These are phyloP conservation scores for Fusarium goolgardi DNA, from an alignment of 2,329 filamentous ascomycete genomes.

Conservation along the genomic window DNA sequence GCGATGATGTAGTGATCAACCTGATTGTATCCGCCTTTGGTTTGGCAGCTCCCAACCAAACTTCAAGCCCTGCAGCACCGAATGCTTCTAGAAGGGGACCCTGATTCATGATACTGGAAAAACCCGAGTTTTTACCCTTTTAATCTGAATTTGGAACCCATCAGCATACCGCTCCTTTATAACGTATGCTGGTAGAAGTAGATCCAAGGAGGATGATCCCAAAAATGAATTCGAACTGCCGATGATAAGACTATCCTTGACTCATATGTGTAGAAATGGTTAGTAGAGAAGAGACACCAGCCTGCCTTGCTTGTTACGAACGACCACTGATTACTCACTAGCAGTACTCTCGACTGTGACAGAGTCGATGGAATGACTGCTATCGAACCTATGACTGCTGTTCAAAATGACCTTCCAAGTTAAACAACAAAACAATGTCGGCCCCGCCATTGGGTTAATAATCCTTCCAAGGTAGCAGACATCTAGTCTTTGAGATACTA, in stretches of 20 bases:
- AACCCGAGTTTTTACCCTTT: slow-evolving; percentile 1
- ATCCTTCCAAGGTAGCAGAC: not conserved
- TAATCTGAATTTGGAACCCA: not conserved
- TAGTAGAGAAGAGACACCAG: slow-evolving; percentile 16
- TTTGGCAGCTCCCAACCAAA: slow-evolving; percentile 35
- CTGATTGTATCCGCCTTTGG: slow-evolving; percentile 34
- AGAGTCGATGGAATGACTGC: not conserved
- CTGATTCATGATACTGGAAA: slow-evolving; percentile 27
- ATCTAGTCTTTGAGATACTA: not conserved
- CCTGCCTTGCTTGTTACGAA: slow-evolving; percentile 1
- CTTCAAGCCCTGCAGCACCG: slow-evolving; percentile 29
- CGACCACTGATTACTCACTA: not conserved
- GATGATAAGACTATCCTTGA: slow-evolving; percentile 10
- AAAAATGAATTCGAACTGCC: slow-evolving; percentile 4
- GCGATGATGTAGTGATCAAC: slow-evolving; percentile 44
- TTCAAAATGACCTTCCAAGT: no score
- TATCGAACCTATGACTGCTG: not conserved
- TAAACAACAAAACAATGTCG: not conserved
- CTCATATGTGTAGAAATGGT: not conserved
- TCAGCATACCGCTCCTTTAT: slow-evolving; percentile 7
- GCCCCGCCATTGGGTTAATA: not conserved
- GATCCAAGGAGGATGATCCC: not conserved
- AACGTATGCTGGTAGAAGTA: slow-evolving; percentile 14
- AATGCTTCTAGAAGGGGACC: slow-evolving; percentile 39
- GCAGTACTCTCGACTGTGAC: not conserved